Base-by-base conservation (phyloP, 441 rosid species). In the Populus hybrid region DNA sequence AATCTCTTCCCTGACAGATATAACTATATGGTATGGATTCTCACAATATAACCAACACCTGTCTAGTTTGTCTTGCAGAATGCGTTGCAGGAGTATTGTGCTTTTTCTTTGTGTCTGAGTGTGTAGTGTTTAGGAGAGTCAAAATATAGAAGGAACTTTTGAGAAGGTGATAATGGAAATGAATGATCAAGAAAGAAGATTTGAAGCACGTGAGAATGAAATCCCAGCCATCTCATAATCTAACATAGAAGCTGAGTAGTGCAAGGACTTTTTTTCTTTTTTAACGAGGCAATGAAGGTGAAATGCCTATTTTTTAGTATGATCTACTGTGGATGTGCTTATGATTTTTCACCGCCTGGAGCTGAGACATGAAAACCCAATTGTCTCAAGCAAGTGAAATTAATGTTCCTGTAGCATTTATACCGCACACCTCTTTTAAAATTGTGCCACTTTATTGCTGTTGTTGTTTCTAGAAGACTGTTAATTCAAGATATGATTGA, bases 331-430 rank as follows among this genome's bases (percentile, higher is more conserved):
- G n/a, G n/a, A 53, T 18, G 21, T 53, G 61, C 21, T 18, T 16
- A 53, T 53, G n/a, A 16, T 53, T 53, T 18, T 53, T 18, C 61
- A 53, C n/a, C 0, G 61, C 42, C 5, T 20, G 61, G 36, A 23
- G 10, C 28, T 16, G 61, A 38, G 76, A n/a, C 67, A 73, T 21
- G n/a, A 38, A 21, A 38, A 23, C 59, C 9, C 24, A 68, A 7
- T 56, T 59, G 28, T 50, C 35, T 68, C 20, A 16, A 68, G 31
- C 18, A 75, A 21, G 66, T 56, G 67, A 73, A 73, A 73, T 59
- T 6, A 64, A 8, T 38, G 63, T 26, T 23, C 26, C 21, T 53
- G 14, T 8, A 59, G 16, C 68, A n/a, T 56, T 73, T 28, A 33
- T 24, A 18, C 35, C 16, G 59, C 61, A 42, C n/a, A 14, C n/a